phyloP scores from a whole-genome alignment of 2,329 filamentous ascomycete species.

The Hymenoscyphus infarciens region DNA sequence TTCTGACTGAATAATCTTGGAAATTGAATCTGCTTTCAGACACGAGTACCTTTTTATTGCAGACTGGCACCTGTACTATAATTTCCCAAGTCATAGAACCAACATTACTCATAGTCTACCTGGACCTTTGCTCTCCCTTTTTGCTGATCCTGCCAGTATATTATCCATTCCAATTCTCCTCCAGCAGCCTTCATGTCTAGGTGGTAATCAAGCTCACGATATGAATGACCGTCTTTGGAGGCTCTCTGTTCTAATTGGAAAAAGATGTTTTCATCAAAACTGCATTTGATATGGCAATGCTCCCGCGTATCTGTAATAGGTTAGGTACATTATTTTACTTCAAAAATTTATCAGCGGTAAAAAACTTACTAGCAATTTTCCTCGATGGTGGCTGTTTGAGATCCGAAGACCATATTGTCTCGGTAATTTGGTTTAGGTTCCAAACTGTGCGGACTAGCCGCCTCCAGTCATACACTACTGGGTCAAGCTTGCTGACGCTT shows the following conservation, averaged over 20 bases:
- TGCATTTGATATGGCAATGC: background rate
- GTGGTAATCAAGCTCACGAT: background rate
- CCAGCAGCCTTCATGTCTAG: background rate
- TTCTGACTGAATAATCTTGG: too few species aligned
- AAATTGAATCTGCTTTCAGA: too few species aligned
- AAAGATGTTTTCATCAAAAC: background rate
- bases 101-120: background rate
- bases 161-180: background rate
- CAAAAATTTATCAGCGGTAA: background rate
- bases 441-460: background rate
- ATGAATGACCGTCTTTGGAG: background rate
- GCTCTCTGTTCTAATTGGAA: background rate
- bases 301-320: background rate
- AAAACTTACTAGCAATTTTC: background rate
- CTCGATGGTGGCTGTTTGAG: background rate
- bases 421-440: background rate
- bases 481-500: constrained; percentile 6
- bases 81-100: too few species aligned
- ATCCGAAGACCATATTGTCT: constrained; percentile 3
- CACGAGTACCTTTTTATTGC: too few species aligned
- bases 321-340: background rate
- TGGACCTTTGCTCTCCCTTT: background rate
- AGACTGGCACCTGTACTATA: too few species aligned
- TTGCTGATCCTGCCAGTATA: background rate
- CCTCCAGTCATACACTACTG: background rate